Evolutionary conservation across 2,329 filamentous ascomycete species (phyloP).

Genomic region (Knufia fluminis): DNA sequence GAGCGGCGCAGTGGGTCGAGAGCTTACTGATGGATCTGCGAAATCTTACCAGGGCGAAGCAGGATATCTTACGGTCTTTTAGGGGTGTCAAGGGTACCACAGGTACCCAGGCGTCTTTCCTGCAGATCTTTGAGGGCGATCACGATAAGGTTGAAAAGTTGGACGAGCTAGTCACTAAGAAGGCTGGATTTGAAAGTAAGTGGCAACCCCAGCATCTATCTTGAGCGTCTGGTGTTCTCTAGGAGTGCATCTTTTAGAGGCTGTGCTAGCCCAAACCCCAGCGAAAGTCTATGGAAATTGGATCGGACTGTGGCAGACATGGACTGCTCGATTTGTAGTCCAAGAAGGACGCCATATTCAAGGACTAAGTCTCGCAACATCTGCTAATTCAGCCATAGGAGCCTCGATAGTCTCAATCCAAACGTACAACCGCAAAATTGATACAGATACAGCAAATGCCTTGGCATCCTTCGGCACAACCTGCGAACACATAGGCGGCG

Average conservation of each 20-base stretch:
- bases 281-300: no score
- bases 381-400: no score
- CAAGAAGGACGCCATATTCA: no score
- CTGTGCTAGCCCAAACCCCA: no score
- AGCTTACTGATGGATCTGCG: constrained; percentile 67
- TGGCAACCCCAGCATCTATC: no score
- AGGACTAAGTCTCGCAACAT: no score
- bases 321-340: no score
- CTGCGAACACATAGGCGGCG: constrained; percentile 62
- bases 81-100: constrained; percentile 67
- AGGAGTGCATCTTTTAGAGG: no score
- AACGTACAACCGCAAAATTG: constrained; percentile 73
- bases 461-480: constrained; percentile 70
- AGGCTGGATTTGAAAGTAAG: constrained; percentile 49
- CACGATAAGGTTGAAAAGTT: constrained; percentile 52
- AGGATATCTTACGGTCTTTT: constrained; percentile 55
- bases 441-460: constrained; percentile 72
- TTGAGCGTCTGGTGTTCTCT: no score
- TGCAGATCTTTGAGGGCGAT: constrained; percentile 56
- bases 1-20: constrained; percentile 65
- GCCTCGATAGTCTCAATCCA: constrained; percentile 57
- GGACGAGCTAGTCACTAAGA: constrained; percentile 55
- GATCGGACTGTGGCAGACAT: no score
- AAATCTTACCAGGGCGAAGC: constrained; percentile 59
- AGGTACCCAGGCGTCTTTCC: constrained; percentile 68